Evolutionary conservation across 1,284 basidiomycete genomes (phyloP), one percentile per base, ranked within the genome.

Genomic region (Papiliotrema terrestris): DNA sequence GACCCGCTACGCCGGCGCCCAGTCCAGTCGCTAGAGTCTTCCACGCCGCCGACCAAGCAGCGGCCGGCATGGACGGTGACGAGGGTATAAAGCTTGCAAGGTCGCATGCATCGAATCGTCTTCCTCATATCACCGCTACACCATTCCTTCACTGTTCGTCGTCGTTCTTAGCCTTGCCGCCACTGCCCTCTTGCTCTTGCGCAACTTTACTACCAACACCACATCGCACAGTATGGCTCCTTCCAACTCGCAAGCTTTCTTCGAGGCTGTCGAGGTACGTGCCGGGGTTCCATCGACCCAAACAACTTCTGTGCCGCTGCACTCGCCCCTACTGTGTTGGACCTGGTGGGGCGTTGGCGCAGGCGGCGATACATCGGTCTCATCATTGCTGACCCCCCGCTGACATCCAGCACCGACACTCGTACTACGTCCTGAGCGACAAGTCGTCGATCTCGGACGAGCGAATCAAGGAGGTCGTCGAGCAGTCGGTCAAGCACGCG

Each of bases 401-500:
- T 32, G 15, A 23, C 17, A 22, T 26, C 14, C 56, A 75, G 73
- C 56, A 66, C 41, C 78, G 79, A 45, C 75, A 79, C 39, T 67
- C 73, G n/a, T 70, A 75, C 68, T 80, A 80, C 66, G 65, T 67
- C 23, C 67, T 80, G 20, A 69, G 68, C 50, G 70, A 74, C 59
- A 67, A 72, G 54, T 69, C 69, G 14, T 62, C 76, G 35, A 61
- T 80, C 49, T 56, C 72, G 26, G 66, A 78, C 53, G 68, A 66
- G 6, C 63, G 75, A 54, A 62, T 81, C 54, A 59, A 72, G 29
- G 67, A 69, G 44, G 59, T 80, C 45, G 74, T 81, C 57, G 63
- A 78, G 60, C 60, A 71, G 43, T 69, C 70, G 46, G 68, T 81
- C 59, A 78, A 78, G 64, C 69, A 78, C 63, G 68, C 76, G 6